Percentiles rank a stretch among this genome's conserved stretches.
phyloP scores from a whole-genome alignment of 2,329 filamentous ascomycete genomes.

The Xylaria sp. region DNA sequence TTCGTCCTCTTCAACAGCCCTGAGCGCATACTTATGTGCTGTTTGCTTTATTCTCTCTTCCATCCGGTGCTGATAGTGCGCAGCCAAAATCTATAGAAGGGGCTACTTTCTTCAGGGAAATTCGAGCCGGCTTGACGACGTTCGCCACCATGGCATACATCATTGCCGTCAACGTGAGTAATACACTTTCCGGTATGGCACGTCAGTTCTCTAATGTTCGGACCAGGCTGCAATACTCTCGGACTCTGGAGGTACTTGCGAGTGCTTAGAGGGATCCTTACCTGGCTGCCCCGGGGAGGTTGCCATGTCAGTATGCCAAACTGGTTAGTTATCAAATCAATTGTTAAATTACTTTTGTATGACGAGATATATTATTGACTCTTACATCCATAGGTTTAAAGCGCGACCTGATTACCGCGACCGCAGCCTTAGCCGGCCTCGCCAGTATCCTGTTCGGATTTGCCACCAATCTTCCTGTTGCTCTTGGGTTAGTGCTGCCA shows the following conservation, averaged over 20 bases:
- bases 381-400: slow-evolving; percentile 63
- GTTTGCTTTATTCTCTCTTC: not conserved
- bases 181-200: not conserved
- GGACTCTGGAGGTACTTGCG: slow-evolving; percentile 80
- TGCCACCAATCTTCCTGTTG: slow-evolving; percentile 83
- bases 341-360: not conserved
- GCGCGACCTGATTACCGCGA: slow-evolving; percentile 83
- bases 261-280: slow-evolving; percentile 63
- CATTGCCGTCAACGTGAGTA: slow-evolving; percentile 74
- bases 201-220: slow-evolving; percentile 13
- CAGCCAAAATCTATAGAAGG: slow-evolving; percentile 75
- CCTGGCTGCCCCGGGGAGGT: slow-evolving; percentile 60
- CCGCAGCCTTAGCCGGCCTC: slow-evolving; percentile 81
- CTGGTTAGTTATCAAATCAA: slow-evolving; percentile 52
- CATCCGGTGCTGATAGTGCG: slow-evolving; percentile 35
- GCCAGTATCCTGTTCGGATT: slow-evolving; percentile 82
- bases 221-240: slow-evolving; percentile 75
- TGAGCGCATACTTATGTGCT: not conserved
- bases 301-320: slow-evolving; percentile 59
- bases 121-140: slow-evolving; percentile 83
- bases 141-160: slow-evolving; percentile 88
- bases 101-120: slow-evolving; percentile 78
- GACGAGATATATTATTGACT: slow-evolving; percentile 27
- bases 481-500: slow-evolving; percentile 70
- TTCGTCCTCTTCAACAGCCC: not conserved